Evolutionary conservation across 2,329 filamentous ascomycete genomes (phyloP).

Genomic region (Microdochium trichocladiopsis): DNA sequence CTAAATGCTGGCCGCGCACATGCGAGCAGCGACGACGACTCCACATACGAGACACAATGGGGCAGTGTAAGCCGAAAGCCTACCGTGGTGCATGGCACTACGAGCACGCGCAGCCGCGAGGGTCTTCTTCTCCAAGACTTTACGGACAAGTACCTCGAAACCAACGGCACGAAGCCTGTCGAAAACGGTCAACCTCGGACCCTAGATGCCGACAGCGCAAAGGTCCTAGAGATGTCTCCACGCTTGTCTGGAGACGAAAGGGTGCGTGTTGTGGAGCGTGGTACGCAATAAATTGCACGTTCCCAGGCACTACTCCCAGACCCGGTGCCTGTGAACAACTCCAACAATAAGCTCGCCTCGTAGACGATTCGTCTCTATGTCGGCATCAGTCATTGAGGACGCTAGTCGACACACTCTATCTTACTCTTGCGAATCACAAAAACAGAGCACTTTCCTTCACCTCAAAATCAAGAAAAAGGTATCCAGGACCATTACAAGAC

Average conservation of each 20-base stretch:
- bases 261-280: constrained; percentile 23
- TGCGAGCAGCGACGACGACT: constrained; percentile 47
- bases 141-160: constrained; percentile 24
- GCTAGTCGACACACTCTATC: no score
- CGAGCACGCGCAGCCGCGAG: constrained; percentile 44
- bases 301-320: not conserved
- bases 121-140: constrained; percentile 37
- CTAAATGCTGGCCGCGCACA: constrained; percentile 43
- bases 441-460: no score
- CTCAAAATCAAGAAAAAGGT: no score
- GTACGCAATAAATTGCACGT: constrained; percentile 11
- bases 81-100: constrained; percentile 39
- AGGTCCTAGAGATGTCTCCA: constrained; percentile 60
- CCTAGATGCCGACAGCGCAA: constrained; percentile 73
- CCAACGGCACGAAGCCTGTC: constrained; percentile 22
- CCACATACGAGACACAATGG: constrained; percentile 38
- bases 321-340: no score
- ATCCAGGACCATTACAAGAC: no score
- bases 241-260: constrained; percentile 45
- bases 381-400: no score
- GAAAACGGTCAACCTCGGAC: constrained; percentile 46
- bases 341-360: no score
- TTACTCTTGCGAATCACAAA: no score
- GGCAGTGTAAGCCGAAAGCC: constrained; percentile 42
- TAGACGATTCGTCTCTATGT: no score